Evolutionary conservation across 1,139 yeast species (phyloP), one percentile per base, ranked within the genome.

Genomic region (Debaryomyces udenii): DNA sequence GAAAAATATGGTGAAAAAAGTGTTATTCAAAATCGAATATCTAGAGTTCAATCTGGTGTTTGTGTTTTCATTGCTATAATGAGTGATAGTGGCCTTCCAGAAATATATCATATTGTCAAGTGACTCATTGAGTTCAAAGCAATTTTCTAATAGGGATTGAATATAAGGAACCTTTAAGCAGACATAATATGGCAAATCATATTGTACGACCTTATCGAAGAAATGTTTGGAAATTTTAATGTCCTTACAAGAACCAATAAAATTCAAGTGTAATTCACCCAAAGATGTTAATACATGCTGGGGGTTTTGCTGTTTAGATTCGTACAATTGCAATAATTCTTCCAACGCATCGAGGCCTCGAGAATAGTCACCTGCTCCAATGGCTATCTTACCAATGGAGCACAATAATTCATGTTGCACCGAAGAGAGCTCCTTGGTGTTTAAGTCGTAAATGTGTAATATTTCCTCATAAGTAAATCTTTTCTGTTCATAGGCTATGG

Each of bases 171-270:
- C 90, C 62, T 87, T 94, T 50, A 88, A 73, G 29, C 77, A 78
- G 29, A 86, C 81, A 45, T 69, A 66, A 59, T 87, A 87, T 14
- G 96, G 95, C 70, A 86, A 81, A 45, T 81, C 81, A 41, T 68
- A 68, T 44, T 75, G 71, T 39, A 86, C 69, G 1, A 90, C 91
- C 56, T 84, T 84, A 48, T 81, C 81, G 57, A 85, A 89, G 55
- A 86, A 86, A 38, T 80, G 78, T 55, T 78, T 80, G 4, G 96
- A 88, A 37, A 88, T 81, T 26, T 72, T 73, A 39, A 84, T 71
- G 53, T 89, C 94, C 51, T 81, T 81, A 61, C 91, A 85, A 49
- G 81, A 82, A 37, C 96, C 96, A 55, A 90, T 83, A 55, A 90
- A 89, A 2, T 86, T 76, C 48, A 85, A 74, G 63, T 86, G 96